Percentiles rank a stretch among this genome's conserved stretches.
These are phyloP conservation scores for Plantago major DNA, from an alignment of 257 asterid genomes.

Conservation along the genomic window DNA sequence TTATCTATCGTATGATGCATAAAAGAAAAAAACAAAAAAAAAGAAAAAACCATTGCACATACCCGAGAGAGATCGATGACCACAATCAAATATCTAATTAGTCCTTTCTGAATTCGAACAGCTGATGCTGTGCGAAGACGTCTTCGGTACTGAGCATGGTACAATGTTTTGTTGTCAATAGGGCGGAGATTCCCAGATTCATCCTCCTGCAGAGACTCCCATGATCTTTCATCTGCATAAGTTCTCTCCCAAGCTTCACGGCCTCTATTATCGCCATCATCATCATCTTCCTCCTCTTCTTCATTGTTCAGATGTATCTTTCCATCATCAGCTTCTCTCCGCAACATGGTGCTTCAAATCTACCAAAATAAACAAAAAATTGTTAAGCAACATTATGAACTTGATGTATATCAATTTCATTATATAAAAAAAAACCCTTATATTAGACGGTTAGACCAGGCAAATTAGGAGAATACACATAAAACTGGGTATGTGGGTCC, in stretches of 20 bases:
- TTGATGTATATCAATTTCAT: no score
- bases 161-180: conserved; percentile 73
- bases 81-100: conserved; percentile 78
- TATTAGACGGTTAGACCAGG: no score
- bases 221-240: conserved; percentile 90
- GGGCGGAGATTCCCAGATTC: conserved; percentile 94
- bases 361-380: no score
- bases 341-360: conserved; percentile 22
- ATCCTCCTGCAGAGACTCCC: conserved; percentile 98
- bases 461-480: no score
- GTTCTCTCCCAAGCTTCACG: conserved; percentile 89
- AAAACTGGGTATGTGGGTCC: no score
- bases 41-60: conserved; percentile 17
- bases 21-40: background rate
- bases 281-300: conserved; percentile 83
- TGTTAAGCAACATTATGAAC: no score
- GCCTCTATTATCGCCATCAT: conserved; percentile 56
- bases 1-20: background rate
- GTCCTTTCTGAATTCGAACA: conserved; percentile 81
- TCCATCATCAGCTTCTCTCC: conserved; percentile 38
- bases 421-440: no score
- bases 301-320: conserved; percentile 42
- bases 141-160: conserved; percentile 85
- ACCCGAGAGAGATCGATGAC: conserved; percentile 87
- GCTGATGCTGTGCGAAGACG: conserved; percentile 73